Percentiles rank a stretch among this genome's conserved stretches.
These are phyloP conservation scores for Camellia japonica DNA, from an alignment of 148 eudicot genomes.

Conservation along the genomic window DNA sequence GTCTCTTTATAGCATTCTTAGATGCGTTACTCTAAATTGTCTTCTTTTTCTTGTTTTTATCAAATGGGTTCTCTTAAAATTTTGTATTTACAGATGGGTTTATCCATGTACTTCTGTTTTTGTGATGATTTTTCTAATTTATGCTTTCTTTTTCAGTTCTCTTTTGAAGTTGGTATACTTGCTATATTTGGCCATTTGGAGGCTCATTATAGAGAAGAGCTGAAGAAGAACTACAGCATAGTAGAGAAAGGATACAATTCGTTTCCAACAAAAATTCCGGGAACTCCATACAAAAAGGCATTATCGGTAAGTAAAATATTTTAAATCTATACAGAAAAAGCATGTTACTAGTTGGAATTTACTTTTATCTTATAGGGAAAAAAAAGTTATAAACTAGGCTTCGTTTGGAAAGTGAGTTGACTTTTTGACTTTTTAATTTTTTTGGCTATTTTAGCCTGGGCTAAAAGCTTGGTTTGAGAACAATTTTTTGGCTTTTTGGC, in stretches of 20 bases:
- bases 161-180: constrained; percentile 55
- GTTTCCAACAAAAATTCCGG: constrained; percentile 40
- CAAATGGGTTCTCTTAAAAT: not conserved
- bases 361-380: not conserved
- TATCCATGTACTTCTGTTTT: not conserved
- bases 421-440: too few species aligned
- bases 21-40: not conserved
- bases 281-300: constrained; percentile 48
- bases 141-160: constrained; percentile 30
- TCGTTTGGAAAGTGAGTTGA: too few species aligned
- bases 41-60: not conserved
- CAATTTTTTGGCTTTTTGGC: too few species aligned
- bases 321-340: too few species aligned
- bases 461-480: too few species aligned
- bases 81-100: not conserved
- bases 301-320: constrained; percentile 29
- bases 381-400: not conserved
- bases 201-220: constrained; percentile 35
- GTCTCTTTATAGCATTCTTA: not conserved
- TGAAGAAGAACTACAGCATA: constrained; percentile 41
- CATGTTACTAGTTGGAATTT: not conserved
- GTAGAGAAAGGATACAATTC: constrained; percentile 58
- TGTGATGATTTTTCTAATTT: not conserved
- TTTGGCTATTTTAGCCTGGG: too few species aligned
- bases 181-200: constrained; percentile 51